Evolutionary conservation across 768 basidiomycete genomes (phyloP), one percentile per base, ranked within the genome.

Genomic region (Kondoa malvinella): DNA sequence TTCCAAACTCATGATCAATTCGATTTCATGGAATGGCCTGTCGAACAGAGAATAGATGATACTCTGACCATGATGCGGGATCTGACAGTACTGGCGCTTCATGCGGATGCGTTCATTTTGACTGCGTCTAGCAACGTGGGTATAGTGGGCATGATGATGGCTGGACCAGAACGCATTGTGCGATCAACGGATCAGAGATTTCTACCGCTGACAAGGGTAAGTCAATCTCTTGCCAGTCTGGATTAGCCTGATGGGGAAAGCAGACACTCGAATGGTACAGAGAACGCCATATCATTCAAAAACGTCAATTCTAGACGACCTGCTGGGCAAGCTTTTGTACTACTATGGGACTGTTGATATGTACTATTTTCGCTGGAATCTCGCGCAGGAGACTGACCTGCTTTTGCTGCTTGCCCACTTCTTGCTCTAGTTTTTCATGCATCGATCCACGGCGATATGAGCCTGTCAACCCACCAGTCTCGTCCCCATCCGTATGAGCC

Each of bases 41-140:
- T 63, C 3, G 61, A 63, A 12, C n/a, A 27, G 32, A 16, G 61
- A 32, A n/a, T 63, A 32, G 61, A 17, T 3, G 61, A 63, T 33
- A 63, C 61, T 33, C 15, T 3, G 3, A 34, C 32, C 3, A 27
- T 63, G 30, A 27, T 63, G 27, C 61, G 61, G 3, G 61, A 63
- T 33, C 16, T 63, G 27, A 63, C 32, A 8, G 27, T 63, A 16
- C 61, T 63, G n/a, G 27, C 61, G 2, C 8, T 63, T 21, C 30
- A 63, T 33, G 61, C 61, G 29, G 61, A 63, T n/a, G 61, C 61
- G n/a, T 63, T 63, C 30, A 33, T 63, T 16, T 17, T 63, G 27
- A 63, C 61, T 17, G 61, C 29, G 16, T 31, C 29, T 17, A 63
- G 61, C 32, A 63, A 63, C n/a, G 30, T 63, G 4, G 61, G 61